Conservation (phyloP, 2,329 filamentous ascomycete species). For the Fusarium chuoi region DNA sequence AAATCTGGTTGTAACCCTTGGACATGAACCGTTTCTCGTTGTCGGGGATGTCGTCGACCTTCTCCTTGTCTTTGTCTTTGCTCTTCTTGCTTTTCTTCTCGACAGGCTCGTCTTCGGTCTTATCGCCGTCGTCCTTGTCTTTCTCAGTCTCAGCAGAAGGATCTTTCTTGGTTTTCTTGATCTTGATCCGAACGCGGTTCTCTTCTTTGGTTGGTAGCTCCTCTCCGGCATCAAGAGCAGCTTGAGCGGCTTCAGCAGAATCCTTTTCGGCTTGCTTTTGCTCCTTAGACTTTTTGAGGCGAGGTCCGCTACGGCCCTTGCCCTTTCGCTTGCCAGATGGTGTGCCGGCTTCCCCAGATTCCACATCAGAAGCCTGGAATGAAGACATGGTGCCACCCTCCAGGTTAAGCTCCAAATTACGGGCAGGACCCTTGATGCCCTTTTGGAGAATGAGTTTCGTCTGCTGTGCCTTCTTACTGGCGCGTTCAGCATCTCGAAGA, state of each 20-base stretch:
- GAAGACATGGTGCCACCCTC: slow-evolving; percentile 88
- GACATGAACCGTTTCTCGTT: slow-evolving; percentile 78
- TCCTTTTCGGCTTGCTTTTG: slow-evolving; percentile 85
- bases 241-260: slow-evolving; percentile 87
- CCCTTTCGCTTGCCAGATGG: slow-evolving; percentile 48
- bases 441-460: slow-evolving; percentile 89
- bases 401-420: slow-evolving; percentile 79
- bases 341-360: slow-evolving; percentile 57
- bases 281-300: slow-evolving; percentile 91
- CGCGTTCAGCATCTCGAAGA: slow-evolving; percentile 85
- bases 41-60: slow-evolving; percentile 61
- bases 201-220: slow-evolving; percentile 71
- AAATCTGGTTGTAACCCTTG: slow-evolving; percentile 95
- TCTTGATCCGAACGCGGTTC: slow-evolving; percentile 71
- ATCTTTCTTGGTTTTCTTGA: slow-evolving; percentile 61
- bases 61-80: slow-evolving; percentile 62
- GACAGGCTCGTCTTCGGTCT: slow-evolving; percentile 52
- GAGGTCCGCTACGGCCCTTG: slow-evolving; percentile 68
- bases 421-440: slow-evolving; percentile 81
- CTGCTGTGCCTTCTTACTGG: slow-evolving; percentile 91
- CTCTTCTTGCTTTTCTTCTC: slow-evolving; percentile 61
- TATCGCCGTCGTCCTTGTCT: slow-evolving; percentile 58
- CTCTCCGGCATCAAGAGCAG: slow-evolving; percentile 81
- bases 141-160: slow-evolving; percentile 49
- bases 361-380: slow-evolving; percentile 75